A percentile compares a stretch with the other conserved stretches of the same genome.
Conservation (phyloP, 441 rosid species). For the Aleurites moluccanus region DNA sequence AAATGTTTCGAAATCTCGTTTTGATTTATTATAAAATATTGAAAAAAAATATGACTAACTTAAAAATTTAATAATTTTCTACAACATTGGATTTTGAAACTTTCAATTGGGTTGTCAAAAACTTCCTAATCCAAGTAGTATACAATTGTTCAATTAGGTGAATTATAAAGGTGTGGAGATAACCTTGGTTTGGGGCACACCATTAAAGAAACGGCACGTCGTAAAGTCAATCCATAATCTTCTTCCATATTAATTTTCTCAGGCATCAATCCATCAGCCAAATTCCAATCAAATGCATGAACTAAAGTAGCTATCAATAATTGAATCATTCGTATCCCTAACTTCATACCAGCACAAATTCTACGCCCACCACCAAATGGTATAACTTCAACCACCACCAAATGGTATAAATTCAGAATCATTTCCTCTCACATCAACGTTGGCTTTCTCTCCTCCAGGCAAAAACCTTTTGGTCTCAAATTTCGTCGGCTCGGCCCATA, state of each 20-base stretch:
- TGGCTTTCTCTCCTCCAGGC: conserved; percentile 57
- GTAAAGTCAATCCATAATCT: conserved; percentile 66
- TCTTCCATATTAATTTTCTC: conserved; percentile 74
- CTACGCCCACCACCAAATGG: conserved; percentile 91
- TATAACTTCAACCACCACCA: conserved; percentile 85
- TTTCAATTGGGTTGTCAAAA: no score
- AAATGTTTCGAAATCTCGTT: no score
- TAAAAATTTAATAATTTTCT: no score
- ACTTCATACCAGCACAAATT: conserved; percentile 72
- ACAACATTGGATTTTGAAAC: no score
- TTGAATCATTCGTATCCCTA: conserved; percentile 69
- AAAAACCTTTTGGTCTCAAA: conserved; percentile 56
- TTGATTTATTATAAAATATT: no score
- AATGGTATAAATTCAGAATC: conserved; percentile 81
- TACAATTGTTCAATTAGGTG: neutral
- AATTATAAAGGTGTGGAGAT: conserved; percentile 24
- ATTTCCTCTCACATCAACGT: conserved; percentile 61
- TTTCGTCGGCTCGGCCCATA: conserved; percentile 47
- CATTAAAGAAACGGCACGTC: conserved; percentile 53
- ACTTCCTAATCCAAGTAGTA: no score
- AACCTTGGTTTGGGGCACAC: conserved; percentile 63
- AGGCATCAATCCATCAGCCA: conserved; percentile 40
- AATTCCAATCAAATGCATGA: conserved; percentile 74
- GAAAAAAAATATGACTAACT: no score
- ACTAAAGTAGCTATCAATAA: conserved; percentile 55